These are phyloP conservation scores for Beverwykella pulmonaria DNA, from an alignment of 495 filamentous ascomycete genomes.

Conservation along the genomic window DNA sequence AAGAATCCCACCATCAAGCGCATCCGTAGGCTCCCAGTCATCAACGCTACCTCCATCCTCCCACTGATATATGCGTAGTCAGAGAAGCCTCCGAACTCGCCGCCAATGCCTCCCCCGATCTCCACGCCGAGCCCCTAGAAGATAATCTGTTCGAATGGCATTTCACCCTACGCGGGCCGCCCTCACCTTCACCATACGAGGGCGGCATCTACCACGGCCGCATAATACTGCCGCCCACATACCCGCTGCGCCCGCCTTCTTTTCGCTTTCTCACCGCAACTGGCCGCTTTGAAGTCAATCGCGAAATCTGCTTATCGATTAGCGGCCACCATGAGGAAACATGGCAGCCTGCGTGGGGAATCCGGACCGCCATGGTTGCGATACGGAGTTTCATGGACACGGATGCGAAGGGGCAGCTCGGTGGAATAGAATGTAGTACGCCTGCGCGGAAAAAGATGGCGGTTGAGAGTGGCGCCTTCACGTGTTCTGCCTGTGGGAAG, in stretches of 20 bases:
- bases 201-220: constrained; percentile 91
- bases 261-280: constrained; percentile 94
- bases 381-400: constrained; percentile 75
- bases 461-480: constrained; percentile 60
- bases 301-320: constrained; percentile 94
- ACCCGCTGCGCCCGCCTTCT: constrained; percentile 84
- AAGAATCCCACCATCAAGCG: constrained; percentile 81
- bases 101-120: constrained; percentile 74
- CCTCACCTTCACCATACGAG: constrained; percentile 74
- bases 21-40: constrained; percentile 56
- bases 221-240: constrained; percentile 83
- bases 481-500: constrained; percentile 65
- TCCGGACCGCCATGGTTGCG: constrained; percentile 75
- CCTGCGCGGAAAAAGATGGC: constrained; percentile 68
- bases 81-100: constrained; percentile 87
- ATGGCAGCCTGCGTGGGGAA: constrained; percentile 97
- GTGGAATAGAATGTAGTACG: constrained; percentile 75
- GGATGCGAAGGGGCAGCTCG: constrained; percentile 76
- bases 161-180: constrained; percentile 94
- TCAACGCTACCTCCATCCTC: not conserved
- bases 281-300: constrained; percentile 93
- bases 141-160: constrained; percentile 97
- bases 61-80: constrained; percentile 52
- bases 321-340: constrained; percentile 95
- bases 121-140: constrained; percentile 79